A percentile compares a stretch with the other conserved stretches of the same genome.
Evolutionary conservation across 2,329 filamentous ascomycete genomes (phyloP).

Genomic region (Scorias spongiosa): DNA sequence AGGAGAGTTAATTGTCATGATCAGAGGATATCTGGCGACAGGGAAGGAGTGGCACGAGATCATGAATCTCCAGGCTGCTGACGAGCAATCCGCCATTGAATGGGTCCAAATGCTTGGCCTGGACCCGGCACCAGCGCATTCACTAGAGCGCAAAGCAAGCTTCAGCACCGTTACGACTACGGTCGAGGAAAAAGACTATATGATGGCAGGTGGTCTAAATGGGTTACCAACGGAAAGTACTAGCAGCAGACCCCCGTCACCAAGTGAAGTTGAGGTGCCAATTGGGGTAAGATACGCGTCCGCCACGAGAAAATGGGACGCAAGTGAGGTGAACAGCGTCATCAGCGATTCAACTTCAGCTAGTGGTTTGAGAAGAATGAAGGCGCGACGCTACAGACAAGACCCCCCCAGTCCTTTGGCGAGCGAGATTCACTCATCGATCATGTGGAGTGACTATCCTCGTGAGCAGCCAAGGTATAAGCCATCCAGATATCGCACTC

Average conservation of each 20-base stretch:
- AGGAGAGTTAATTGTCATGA: conserved; percentile 71
- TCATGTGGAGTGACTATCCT: conserved; percentile 1
- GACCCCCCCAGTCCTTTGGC: background rate
- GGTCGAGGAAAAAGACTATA: background rate
- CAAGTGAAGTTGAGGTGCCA: conserved; percentile 43
- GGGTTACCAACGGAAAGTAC: background rate
- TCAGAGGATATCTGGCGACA: conserved; percentile 52
- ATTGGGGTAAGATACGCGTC: conserved; percentile 41
- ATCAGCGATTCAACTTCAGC: conserved; percentile 7
- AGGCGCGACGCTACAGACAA: conserved; percentile 11
- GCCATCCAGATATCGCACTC: background rate
- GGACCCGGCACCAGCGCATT: conserved; percentile 43
- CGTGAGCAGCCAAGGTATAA: conserved; percentile 1
- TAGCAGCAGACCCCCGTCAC: conserved; percentile 8
- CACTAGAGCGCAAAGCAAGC: conserved; percentile 38
- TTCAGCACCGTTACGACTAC: conserved; percentile 22
- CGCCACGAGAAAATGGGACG: conserved; percentile 31
- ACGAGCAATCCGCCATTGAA: conserved; percentile 63
- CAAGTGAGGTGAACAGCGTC: conserved; percentile 22
- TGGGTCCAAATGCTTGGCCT: conserved; percentile 79
- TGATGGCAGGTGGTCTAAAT: background rate
- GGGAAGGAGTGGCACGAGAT: conserved; percentile 68
- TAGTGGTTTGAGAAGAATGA: conserved; percentile 8
- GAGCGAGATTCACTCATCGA: background rate
- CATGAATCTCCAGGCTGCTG: conserved; percentile 59